Evolutionary conservation across 805 yeast genomes (phyloP), one percentile per base, ranked within the genome.

Genomic region (Ogataea salicorniae): DNA sequence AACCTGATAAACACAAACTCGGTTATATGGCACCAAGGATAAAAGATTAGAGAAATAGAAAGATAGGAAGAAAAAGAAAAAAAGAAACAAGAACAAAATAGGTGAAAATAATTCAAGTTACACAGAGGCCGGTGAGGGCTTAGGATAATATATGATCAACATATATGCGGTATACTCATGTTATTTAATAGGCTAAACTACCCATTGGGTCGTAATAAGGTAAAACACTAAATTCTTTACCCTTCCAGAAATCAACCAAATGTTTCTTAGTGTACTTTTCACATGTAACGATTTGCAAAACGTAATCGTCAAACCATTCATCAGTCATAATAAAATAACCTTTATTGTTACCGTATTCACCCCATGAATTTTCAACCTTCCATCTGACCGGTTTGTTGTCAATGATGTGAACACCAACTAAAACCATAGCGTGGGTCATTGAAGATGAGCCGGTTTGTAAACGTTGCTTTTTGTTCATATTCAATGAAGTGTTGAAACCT

Each of bases 351-450:
- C 77, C 72, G 46, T 78, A 83, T 51, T 82, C 80, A 51, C 91
- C 91, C 91, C 91, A 84, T 1, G 91, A 84, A 66, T 85, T 84
- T 66, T 84, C 90, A 39, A 84, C 89, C 61, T 80, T 76, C 79
- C 87, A 84, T 59, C 89, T 76, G 23, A 77, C 67, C 23, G 90
- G 88, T 54, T 74, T 72, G 7, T 82, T 84, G 34, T 72, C 66
- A 36, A 64, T 52, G 29, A 89, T 64, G 64, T 88, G 91, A 43
- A 87, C 94, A 38, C 87, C 95, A 18, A 89, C 82, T 52, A 88
- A 75, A 7, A 83, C 80, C 96, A 88, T 88, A 33, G 96, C 96
- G 61, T 88, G 96, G 15, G 95, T 88, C 94, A 89, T 87, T 56
- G 79, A 74, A 22, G 91, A 83, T 6, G 70, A 66, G 11, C 68